Percentiles rank a stretch among this genome's conserved stretches.
phyloP scores from a whole-genome alignment of 768 basidiomycete species.

The Tricholomella constricta region DNA sequence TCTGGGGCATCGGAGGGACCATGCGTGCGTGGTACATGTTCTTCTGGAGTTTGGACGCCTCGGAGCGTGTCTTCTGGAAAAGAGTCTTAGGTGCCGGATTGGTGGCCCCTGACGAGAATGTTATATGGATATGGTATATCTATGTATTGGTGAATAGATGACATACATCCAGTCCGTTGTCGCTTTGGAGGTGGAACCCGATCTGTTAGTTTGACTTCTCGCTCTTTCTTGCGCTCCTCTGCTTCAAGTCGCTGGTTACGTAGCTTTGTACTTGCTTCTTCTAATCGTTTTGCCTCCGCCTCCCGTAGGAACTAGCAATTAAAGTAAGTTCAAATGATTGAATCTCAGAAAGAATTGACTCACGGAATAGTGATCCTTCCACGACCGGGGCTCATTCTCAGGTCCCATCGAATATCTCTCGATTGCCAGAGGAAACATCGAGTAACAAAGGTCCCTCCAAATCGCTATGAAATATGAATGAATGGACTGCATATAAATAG shows the following conservation, averaged over 20 bases:
- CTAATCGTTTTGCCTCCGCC: constrained; percentile 63
- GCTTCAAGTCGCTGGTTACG: constrained; percentile 68
- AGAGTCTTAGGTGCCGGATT: constrained; percentile 59
- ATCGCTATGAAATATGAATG: constrained; percentile 45
- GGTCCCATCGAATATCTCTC: constrained; percentile 46
- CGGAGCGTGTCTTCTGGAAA: constrained; percentile 75
- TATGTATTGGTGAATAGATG: too few species aligned
- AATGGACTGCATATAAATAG: constrained; percentile 10
- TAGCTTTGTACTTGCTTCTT: constrained; percentile 62
- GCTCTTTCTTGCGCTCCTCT: constrained; percentile 75
- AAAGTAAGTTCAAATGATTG: too few species aligned
- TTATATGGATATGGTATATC: constrained; percentile 13
- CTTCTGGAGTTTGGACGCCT: constrained; percentile 68
- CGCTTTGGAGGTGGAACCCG: constrained; percentile 69
- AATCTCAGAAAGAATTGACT: too few species aligned
- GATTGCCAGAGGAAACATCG: constrained; percentile 55
- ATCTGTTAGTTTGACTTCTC: constrained; percentile 76
- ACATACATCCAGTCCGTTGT: constrained; percentile 55
- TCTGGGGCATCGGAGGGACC: constrained; percentile 52
- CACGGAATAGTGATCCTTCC: constrained; percentile 73
- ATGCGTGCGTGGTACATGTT: constrained; percentile 56
- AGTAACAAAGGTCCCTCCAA: constrained; percentile 67
- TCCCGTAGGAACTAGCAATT: constrained; percentile 50
- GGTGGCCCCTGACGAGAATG: constrained; percentile 34
- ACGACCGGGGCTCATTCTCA: constrained; percentile 54